Conservation (phyloP, 2,329 filamentous ascomycete species). For the Fusarium xyrophilum region DNA sequence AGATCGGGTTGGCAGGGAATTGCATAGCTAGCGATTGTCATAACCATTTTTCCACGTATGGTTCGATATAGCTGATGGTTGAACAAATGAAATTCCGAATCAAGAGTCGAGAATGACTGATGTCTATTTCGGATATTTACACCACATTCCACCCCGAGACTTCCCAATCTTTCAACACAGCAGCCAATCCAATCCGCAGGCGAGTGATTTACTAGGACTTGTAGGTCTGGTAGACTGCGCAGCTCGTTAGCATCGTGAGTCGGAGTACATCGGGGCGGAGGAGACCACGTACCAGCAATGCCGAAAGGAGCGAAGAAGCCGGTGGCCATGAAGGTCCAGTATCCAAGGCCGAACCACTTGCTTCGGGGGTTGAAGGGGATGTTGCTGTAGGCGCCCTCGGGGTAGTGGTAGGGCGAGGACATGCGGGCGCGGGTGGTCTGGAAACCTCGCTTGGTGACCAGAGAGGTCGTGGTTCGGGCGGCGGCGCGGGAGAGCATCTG, state of each 20-base stretch:
- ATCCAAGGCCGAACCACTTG: slow-evolving; percentile 82
- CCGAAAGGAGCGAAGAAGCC: slow-evolving; percentile 69
- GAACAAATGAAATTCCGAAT: slow-evolving; percentile 39
- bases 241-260: slow-evolving; percentile 31
- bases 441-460: slow-evolving; percentile 91
- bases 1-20: background rate
- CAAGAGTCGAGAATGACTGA: slow-evolving; percentile 40
- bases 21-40: background rate
- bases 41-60: slow-evolving; percentile 5
- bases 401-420: slow-evolving; percentile 95
- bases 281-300: slow-evolving; percentile 63
- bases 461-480: slow-evolving; percentile 68
- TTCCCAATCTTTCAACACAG: slow-evolving; percentile 32
- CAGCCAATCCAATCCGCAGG: slow-evolving; percentile 15
- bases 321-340: slow-evolving; percentile 72
- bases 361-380: slow-evolving; percentile 96
- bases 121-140: slow-evolving; percentile 48
- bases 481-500: slow-evolving; percentile 85
- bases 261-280: slow-evolving; percentile 14
- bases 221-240: slow-evolving; percentile 57
- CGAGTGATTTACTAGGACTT: slow-evolving; percentile 47
- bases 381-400: slow-evolving; percentile 93
- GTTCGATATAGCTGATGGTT: background rate
- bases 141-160: slow-evolving; percentile 40
- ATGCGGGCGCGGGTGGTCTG: slow-evolving; percentile 86